Evolutionary conservation across 2,329 filamentous ascomycete species (phyloP).

Genomic region (Penicillium sclerotigenum): DNA sequence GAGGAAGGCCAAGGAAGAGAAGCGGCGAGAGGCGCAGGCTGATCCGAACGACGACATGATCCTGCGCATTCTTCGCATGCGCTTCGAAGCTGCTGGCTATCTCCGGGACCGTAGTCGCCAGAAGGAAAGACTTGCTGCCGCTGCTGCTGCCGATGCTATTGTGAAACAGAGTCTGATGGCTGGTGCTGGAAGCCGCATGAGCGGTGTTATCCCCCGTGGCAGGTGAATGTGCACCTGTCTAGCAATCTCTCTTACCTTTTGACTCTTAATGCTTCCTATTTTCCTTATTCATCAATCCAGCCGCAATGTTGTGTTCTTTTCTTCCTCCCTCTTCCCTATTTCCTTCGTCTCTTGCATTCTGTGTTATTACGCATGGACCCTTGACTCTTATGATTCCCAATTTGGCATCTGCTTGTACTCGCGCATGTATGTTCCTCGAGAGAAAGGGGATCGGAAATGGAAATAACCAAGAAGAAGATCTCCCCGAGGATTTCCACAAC

Average conservation of each 20-base stretch:
- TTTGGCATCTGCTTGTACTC: conserved; percentile 8
- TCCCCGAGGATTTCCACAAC: neutral
- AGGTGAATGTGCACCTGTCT: conserved; percentile 21
- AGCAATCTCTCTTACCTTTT: conserved; percentile 2
- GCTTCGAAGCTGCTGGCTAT: conserved; percentile 83
- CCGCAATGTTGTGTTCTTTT: neutral
- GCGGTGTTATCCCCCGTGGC: conserved; percentile 38
- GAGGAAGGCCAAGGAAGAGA: conserved; percentile 93
- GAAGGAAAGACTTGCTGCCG: conserved; percentile 86
- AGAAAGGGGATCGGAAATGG: neutral
- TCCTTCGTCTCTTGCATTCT: conserved; percentile 3
- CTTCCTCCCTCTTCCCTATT: neutral
- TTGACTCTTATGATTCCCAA: conserved; percentile 14
- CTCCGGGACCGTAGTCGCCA: conserved; percentile 87
- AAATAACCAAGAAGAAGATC: neutral
- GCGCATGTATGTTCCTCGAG: neutral
- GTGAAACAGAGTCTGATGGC: conserved; percentile 82
- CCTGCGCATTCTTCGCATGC: conserved; percentile 87
- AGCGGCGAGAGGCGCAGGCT: conserved; percentile 89
- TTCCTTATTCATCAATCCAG: conserved; percentile 1
- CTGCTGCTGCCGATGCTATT: conserved; percentile 88
- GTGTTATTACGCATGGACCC: conserved; percentile 1
- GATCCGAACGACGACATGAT: conserved; percentile 99
- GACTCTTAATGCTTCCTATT: neutral
- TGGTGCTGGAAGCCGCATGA: conserved; percentile 53